phyloP scores from a whole-genome alignment of 768 basidiomycete species.

The Macrolepiota dolichaula region DNA sequence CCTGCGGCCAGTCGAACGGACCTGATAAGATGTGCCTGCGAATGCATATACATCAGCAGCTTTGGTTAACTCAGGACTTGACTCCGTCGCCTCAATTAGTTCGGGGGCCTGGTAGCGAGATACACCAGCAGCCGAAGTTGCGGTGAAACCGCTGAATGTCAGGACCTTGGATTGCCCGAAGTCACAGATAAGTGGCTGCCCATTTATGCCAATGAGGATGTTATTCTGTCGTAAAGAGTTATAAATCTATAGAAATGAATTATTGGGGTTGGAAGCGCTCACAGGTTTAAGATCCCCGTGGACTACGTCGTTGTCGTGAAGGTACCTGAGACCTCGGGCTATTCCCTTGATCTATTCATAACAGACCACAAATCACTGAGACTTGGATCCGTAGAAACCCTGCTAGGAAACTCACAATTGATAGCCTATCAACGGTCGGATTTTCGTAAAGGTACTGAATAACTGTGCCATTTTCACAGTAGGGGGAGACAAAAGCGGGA shows the following conservation, averaged over 20 bases:
- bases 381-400: background rate
- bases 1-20: background rate
- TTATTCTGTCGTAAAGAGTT: background rate
- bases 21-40: slow-evolving; percentile 1
- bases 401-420: slow-evolving; percentile 8
- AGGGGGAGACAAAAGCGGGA: slow-evolving; percentile 17
- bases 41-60: slow-evolving; percentile 18
- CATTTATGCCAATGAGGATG: background rate
- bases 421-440: slow-evolving; percentile 5
- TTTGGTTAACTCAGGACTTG: slow-evolving; percentile 15
- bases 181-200: slow-evolving; percentile 11
- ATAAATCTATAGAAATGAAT: background rate
- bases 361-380: background rate
- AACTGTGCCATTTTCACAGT: slow-evolving; percentile 10
- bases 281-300: slow-evolving; percentile 12
- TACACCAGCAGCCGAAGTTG: slow-evolving; percentile 12
- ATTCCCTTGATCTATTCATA: slow-evolving; percentile 13
- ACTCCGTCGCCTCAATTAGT: background rate
- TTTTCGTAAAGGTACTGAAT: slow-evolving; percentile 8
- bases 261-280: background rate
- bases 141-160: slow-evolving; percentile 11
- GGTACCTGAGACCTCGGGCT: slow-evolving; percentile 16
- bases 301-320: slow-evolving; percentile 13
- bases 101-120: slow-evolving; percentile 17
- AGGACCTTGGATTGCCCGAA: slow-evolving; percentile 18